These are phyloP conservation scores for Rhodotorula sphaerocarpa DNA, from an alignment of 768 basidiomycete species.

Conservation along the genomic window DNA sequence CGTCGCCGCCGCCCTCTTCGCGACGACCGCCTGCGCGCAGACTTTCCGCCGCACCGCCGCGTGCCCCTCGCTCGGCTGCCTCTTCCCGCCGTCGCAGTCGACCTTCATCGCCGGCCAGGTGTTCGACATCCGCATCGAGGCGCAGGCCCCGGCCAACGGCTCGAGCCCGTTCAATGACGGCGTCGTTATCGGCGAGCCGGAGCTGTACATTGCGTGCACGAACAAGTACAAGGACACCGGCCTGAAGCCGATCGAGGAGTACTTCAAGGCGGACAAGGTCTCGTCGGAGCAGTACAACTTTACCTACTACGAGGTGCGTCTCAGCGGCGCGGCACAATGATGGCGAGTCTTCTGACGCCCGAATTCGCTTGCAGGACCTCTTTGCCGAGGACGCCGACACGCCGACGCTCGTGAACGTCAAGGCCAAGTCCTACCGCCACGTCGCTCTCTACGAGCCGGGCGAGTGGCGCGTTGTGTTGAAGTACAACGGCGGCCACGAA, in stretches of 20 bases:
- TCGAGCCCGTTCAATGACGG: conserved; percentile 44
- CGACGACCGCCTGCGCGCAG: conserved; percentile 13
- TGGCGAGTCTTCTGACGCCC: too few relatives aligned
- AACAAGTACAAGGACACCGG: conserved; percentile 15
- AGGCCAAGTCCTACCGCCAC: conserved; percentile 44
- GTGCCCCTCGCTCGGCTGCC: conserved; percentile 31
- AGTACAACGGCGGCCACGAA: conserved; percentile 42
- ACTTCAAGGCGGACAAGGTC: conserved; percentile 40
- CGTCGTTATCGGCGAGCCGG: conserved; percentile 39
- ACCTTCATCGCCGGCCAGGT: conserved; percentile 28
- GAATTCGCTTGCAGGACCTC: conserved; percentile 40
- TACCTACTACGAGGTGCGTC: conserved; percentile 3
- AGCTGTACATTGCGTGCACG: conserved; percentile 39
- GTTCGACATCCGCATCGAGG: conserved; percentile 42
- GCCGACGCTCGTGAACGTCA: conserved; percentile 43
- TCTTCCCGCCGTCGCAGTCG: conserved; percentile 36
- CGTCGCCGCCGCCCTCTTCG: not conserved
- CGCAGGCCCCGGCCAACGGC: conserved; percentile 46
- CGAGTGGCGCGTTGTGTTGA: conserved; percentile 40
- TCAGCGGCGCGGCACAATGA: not conserved
- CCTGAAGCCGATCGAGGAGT: conserved; percentile 35
- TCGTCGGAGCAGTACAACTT: conserved; percentile 21
- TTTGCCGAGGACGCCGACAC: conserved; percentile 41
- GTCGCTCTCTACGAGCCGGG: conserved; percentile 42
- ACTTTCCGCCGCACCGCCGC: conserved; percentile 28